These are phyloP conservation scores for Emergomyces africanus DNA, from an alignment of 2,329 filamentous ascomycete genomes.

Conservation along the genomic window DNA sequence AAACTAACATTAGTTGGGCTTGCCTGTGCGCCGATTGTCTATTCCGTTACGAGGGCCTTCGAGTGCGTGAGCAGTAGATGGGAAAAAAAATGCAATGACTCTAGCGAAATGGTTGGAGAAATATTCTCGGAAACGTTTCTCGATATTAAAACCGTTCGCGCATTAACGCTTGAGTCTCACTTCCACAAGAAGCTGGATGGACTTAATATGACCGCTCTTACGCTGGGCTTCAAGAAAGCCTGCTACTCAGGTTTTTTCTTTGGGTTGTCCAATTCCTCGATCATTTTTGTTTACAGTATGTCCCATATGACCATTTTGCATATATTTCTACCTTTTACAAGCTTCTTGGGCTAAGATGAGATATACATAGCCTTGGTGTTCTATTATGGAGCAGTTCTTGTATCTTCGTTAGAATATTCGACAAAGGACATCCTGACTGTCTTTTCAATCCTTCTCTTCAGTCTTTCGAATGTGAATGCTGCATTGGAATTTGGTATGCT, in stretches of 20 bases:
- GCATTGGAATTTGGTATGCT: constrained; percentile 50
- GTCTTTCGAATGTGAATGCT: constrained; percentile 57
- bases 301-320: background rate
- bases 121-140: constrained; percentile 63
- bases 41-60: constrained; percentile 53
- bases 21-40: constrained; percentile 53
- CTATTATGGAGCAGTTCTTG: constrained; percentile 62
- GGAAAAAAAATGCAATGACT: constrained; percentile 56
- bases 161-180: constrained; percentile 58
- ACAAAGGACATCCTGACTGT: constrained; percentile 56
- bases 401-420: constrained; percentile 37
- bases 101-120: constrained; percentile 45
- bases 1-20: constrained; percentile 67
- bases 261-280: constrained; percentile 62
- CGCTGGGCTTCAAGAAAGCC: constrained; percentile 53
- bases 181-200: constrained; percentile 52
- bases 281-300: constrained; percentile 52
- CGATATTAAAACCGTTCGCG: constrained; percentile 66
- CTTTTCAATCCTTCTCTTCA: constrained; percentile 72
- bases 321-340: background rate
- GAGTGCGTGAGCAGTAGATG: constrained; percentile 54
- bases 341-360: constrained; percentile 5
- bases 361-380: constrained; percentile 56
- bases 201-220: constrained; percentile 41
- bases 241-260: constrained; percentile 57